Evolutionary conservation across 2,329 filamentous ascomycete species (phyloP), one percentile per base, ranked within the genome.

Genomic region (Neodidymelliopsis sp.): DNA sequence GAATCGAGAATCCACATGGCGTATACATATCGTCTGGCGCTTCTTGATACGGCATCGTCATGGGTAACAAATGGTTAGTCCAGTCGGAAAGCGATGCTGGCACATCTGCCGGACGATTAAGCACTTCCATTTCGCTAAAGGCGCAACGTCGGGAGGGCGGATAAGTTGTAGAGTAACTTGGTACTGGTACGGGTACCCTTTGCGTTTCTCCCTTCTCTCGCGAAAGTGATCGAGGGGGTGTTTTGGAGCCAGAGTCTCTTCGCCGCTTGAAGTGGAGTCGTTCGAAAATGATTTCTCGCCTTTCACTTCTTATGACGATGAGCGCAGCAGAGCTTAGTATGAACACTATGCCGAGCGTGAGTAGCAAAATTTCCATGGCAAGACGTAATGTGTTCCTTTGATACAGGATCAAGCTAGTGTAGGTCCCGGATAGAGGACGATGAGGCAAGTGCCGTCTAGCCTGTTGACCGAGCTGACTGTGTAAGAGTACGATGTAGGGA

Each of bases 1-100:
- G 78, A 0, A 86, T 77, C 0, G 87, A 87, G 62, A 92, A 87
- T 1, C 87, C 89, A 30, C 83, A 90, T 1, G 83, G 84, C 2
- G 84, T 85, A 63, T 81, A 86, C 19, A 76, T 52, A 1, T 64
- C 56, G 12, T 57, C 57, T 9, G 66, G 56, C 6, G 53, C 62
- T 13, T 72, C 56, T 5, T 65, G 39, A 18, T 70, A 67, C 2
- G 66, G 65, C 9, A 33, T 56, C 16, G 53, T 56, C 15, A 68
- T 45, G 11, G 67, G 70, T 10, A 69, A 31, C 24, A 64, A 60
- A 27, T 56, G 59, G 28, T 47, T 60, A 8, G 23, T 24, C 35
- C 28, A 39, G 23, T 43, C n/a, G 7, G 13, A 8, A 4, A 18
- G 22, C 7, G 13, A 39, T 22, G 33, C 19, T 15, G 12, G 7